Evolutionary conservation across 331 rosid genomes (phyloP).

Genomic region (Rhamnella rubrinervis): DNA sequence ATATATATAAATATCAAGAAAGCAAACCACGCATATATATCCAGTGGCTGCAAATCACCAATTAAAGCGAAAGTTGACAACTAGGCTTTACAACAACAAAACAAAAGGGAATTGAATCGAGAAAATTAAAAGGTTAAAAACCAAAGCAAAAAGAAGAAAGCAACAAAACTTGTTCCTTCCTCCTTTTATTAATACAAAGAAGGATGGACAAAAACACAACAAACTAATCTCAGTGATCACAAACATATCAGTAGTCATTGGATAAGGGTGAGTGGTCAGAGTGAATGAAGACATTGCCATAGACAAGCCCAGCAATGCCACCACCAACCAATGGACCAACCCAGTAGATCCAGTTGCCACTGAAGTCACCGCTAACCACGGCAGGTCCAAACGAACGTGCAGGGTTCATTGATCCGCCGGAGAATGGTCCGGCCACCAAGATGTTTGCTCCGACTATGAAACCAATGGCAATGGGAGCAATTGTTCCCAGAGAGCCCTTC

Average conservation of each 20-base stretch:
- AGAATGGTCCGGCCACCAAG: slow-evolving; percentile 86
- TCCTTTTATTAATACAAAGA: slow-evolving; percentile 20
- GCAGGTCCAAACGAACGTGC: slow-evolving; percentile 93
- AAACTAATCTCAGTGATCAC: background rate
- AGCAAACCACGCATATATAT: background rate
- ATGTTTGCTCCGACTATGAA: slow-evolving; percentile 91
- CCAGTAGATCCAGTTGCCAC: slow-evolving; percentile 85
- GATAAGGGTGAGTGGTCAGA: slow-evolving; percentile 59
- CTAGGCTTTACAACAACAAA: slow-evolving; percentile 23
- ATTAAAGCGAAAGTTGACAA: slow-evolving; percentile 23
- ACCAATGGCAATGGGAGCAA: slow-evolving; percentile 94
- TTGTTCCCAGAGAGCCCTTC: slow-evolving; percentile 71
- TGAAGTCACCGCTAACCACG: slow-evolving; percentile 77
- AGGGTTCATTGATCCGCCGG: slow-evolving; percentile 96
- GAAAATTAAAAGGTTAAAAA: background rate
- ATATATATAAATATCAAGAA: background rate
- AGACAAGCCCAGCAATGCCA: slow-evolving; percentile 84
- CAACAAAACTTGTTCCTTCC: slow-evolving; percentile 19
- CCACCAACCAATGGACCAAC: slow-evolving; percentile 84
- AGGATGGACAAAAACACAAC: background rate
- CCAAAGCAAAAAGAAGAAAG: slow-evolving; percentile 16
- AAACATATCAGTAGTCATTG: slow-evolving; percentile 28
- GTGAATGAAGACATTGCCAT: slow-evolving; percentile 58
- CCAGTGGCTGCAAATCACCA: background rate
- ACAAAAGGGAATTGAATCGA: slow-evolving; percentile 7